Base-by-base conservation (phyloP, 495 filamentous ascomycete genomes). In the Sabuloglossum arenarium region DNA sequence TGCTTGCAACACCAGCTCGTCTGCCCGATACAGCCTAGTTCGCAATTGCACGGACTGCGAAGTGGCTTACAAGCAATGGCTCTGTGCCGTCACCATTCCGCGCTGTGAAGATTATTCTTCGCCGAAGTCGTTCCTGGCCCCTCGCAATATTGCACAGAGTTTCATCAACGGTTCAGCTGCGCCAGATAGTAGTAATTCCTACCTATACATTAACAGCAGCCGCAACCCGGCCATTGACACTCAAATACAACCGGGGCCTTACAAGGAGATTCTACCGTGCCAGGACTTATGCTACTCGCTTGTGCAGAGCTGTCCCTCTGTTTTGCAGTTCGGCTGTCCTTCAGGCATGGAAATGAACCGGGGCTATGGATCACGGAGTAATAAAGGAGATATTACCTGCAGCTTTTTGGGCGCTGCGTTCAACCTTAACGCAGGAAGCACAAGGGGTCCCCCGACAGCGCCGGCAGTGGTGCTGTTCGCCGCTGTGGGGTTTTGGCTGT, bases 221-320 rank as follows among this genome's bases (percentile, higher is more conserved):
- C 74, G 89, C 5, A 93, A 85, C 59, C 60, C 73, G 3, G 60
- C 73, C 32, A 94, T 97, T 60, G 88, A 96, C 63, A 52, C 66
- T 1, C 43, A 66, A 0, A 77, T 97, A 60, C 61, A 73, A 52
- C 91, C 91, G 0, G 91, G 93, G 0, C 90, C 91, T 0, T 96
- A 97, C 67, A 94, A 88, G 64, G 91, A 99, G 69, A 62, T 97
- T 28, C 71, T 95, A 32, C 91, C 91, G 0, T 94, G 88, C 63
- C 72, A 81, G 53, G 79, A 88, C 59, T 67, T 94, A 42, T 99
- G 91, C 68, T 86, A 88, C 64, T 74, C 78, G 21, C 70, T 97
- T 1, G 84, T 93, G 21, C 79, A 79, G 67, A 84, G 74, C 62
- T 99, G 91, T 71, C 88, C 93, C 3, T 73, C 85, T n/a, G 65